Percentiles rank a stretch among this genome's conserved stretches.
phyloP scores from a whole-genome alignment of 192 early-diverging fungal species.

The Gryganskiella cystojenkinii region DNA sequence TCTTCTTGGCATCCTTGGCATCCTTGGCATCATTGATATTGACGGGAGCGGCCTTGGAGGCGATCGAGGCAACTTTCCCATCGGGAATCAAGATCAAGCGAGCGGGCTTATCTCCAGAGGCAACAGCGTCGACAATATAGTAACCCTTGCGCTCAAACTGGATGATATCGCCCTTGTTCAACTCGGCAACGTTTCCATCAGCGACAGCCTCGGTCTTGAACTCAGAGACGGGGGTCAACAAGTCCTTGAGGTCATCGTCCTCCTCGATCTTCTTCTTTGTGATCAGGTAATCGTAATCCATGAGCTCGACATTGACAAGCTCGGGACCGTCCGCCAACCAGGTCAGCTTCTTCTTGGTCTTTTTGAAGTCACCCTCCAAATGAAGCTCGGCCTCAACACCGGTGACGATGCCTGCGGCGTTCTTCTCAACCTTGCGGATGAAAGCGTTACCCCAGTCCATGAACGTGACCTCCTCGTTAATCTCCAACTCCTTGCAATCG shows the following conservation, averaged over 20 bases:
- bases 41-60: slow-evolving; percentile 67
- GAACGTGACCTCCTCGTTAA: slow-evolving; percentile 94
- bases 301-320: slow-evolving; percentile 72
- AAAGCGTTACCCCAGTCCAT: slow-evolving; percentile 99
- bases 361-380: slow-evolving; percentile 95
- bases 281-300: slow-evolving; percentile 98
- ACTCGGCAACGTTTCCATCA: slow-evolving; percentile 73
- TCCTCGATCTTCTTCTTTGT: slow-evolving; percentile 98
- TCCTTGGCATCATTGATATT: slow-evolving; percentile 31
- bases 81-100: slow-evolving; percentile 93
- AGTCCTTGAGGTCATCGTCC: slow-evolving; percentile 84
- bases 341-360: slow-evolving; percentile 99
- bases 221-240: slow-evolving; percentile 86
- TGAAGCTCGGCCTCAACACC: slow-evolving; percentile 78
- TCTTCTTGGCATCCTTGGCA: slow-evolving; percentile 49
- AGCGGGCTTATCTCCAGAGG: slow-evolving; percentile 60
- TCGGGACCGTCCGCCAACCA: slow-evolving; percentile 84
- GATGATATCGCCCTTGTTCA: slow-evolving; percentile 82
- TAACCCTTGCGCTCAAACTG: slow-evolving; percentile 98
- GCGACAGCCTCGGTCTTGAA: slow-evolving; percentile 76
- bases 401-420: slow-evolving; percentile 63
- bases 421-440: slow-evolving; percentile 79
- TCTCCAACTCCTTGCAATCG: slow-evolving; percentile 84
- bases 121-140: slow-evolving; percentile 84
- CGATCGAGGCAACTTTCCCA: slow-evolving; percentile 80